Conservation (phyloP, 1,139 yeast species). For the Taphrina sp. region DNA sequence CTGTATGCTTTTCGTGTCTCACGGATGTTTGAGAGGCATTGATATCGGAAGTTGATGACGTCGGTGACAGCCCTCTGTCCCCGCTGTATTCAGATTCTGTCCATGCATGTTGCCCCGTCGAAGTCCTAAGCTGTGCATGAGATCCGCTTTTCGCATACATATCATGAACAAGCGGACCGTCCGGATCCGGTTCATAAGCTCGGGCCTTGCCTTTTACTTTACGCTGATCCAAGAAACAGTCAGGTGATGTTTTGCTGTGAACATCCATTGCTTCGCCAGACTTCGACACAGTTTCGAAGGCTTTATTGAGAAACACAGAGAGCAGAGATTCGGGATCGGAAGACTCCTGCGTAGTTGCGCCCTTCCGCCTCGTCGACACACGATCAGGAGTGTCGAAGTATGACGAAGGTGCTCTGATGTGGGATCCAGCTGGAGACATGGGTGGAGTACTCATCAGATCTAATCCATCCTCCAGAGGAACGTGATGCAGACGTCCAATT, state of each 20-base stretch:
- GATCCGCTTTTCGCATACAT: neutral
- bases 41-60: too few relatives aligned
- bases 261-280: conserved; percentile 22
- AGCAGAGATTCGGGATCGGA: neutral
- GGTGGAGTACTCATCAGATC: conserved; percentile 19
- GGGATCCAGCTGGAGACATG: conserved; percentile 1
- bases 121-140: too few relatives aligned
- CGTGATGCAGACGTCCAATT: conserved; percentile 4
- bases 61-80: too few relatives aligned
- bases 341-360: neutral
- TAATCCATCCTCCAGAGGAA: conserved; percentile 14
- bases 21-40: too few relatives aligned
- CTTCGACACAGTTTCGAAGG: conserved; percentile 16
- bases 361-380: too few relatives aligned
- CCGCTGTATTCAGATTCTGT: too few relatives aligned
- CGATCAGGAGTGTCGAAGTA: conserved; percentile 11
- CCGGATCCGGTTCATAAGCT: too few relatives aligned
- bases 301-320: conserved; percentile 9
- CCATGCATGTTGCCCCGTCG: too few relatives aligned
- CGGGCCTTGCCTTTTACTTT: conserved; percentile 13
- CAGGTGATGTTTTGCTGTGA: neutral
- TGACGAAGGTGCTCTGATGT: neutral
- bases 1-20: too few relatives aligned
- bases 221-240: neutral
- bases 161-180: too few relatives aligned